Evolutionary conservation across 345 rosid genomes (phyloP).

Genomic region (Capsella bursapastoris): DNA sequence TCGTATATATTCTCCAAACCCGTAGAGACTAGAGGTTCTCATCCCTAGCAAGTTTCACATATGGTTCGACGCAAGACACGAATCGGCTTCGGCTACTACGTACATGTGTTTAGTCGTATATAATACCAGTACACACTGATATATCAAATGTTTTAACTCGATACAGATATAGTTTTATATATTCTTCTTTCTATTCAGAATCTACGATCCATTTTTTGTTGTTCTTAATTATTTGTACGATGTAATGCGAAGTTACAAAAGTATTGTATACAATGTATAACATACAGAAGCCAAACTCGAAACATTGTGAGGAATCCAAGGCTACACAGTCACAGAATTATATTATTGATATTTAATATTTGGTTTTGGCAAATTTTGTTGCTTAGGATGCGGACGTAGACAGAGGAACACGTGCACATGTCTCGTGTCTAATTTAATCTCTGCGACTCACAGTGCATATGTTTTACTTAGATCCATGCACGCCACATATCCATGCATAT

Average conservation of each 20-base stretch:
- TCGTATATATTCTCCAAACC: too few relatives aligned
- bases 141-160: background rate
- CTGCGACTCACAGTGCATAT: slow-evolving; percentile 16
- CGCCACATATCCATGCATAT: slow-evolving; percentile 13
- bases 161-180: background rate
- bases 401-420: slow-evolving; percentile 49
- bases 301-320: slow-evolving; percentile 42
- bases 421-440: slow-evolving; percentile 27
- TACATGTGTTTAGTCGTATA: too few relatives aligned
- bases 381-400: slow-evolving; percentile 42
- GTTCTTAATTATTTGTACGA: background rate
- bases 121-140: background rate
- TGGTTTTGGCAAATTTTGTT: slow-evolving; percentile 37
- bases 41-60: too few relatives aligned
- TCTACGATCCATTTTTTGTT: background rate
- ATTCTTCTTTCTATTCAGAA: background rate
- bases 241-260: slow-evolving; percentile 2
- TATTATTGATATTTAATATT: slow-evolving; percentile 2
- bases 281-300: slow-evolving; percentile 21
- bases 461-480: slow-evolving; percentile 32
- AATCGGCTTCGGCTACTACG: too few relatives aligned
- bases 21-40: too few relatives aligned
- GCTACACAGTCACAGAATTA: slow-evolving; percentile 4
- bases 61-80: too few relatives aligned
- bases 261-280: slow-evolving; percentile 6